phyloP scores from a whole-genome alignment of 257 asterid genomes.

The Cordia subcordata region DNA sequence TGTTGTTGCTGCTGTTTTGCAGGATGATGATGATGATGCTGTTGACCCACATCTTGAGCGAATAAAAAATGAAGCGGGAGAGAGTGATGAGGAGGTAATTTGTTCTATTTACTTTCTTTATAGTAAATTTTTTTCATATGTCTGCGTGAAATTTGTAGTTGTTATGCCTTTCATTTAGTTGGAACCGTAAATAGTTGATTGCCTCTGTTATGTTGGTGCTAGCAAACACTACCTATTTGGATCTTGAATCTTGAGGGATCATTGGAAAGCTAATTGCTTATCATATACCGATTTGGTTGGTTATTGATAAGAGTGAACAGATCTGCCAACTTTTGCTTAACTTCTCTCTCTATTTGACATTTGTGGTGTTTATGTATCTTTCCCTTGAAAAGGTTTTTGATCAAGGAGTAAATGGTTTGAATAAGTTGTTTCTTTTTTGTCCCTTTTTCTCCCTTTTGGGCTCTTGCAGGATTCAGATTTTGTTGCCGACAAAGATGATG shows the following conservation, averaged over 20 bases:
- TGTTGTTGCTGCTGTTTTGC: conserved; percentile 63
- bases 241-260: too few species aligned
- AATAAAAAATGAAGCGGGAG: conserved; percentile 66
- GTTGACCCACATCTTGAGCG: conserved; percentile 91
- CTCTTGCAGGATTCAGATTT: conserved; percentile 72
- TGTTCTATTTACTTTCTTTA: background rate
- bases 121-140: background rate
- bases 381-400: too few species aligned
- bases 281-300: too few species aligned
- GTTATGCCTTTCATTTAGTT: background rate
- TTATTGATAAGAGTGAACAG: too few species aligned
- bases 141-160: background rate
- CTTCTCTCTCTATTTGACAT: too few species aligned
- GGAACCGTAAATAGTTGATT: too few species aligned
- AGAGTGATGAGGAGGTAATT: conserved; percentile 71
- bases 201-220: too few species aligned
- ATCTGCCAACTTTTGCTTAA: too few species aligned
- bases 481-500: conserved; percentile 69
- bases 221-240: too few species aligned
- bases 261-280: too few species aligned
- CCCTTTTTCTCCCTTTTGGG: too few species aligned
- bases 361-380: too few species aligned
- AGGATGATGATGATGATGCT: conserved; percentile 58
- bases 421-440: background rate
- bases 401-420: background rate